Evolutionary conservation across 2,329 filamentous ascomycete genomes (phyloP).

Genomic region (Teratosphaeria pseudoeucalypti): DNA sequence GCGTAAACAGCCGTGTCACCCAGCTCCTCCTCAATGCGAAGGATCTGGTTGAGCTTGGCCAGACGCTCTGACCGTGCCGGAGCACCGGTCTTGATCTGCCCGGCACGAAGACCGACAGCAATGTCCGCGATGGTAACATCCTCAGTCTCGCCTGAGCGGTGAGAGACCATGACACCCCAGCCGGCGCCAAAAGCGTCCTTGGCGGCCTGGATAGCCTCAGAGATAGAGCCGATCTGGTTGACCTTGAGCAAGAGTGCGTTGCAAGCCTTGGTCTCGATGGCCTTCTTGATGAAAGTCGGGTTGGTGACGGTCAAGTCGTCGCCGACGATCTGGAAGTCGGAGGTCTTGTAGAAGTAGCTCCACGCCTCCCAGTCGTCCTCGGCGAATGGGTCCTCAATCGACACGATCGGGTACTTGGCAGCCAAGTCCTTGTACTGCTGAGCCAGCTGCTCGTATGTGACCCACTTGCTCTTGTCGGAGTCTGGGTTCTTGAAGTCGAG

Average conservation of each 20-base stretch:
- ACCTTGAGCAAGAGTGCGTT: slow-evolving; percentile 98
- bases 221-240: slow-evolving; percentile 99
- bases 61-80: slow-evolving; percentile 94
- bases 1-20: slow-evolving; percentile 85
- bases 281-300: slow-evolving; percentile 98
- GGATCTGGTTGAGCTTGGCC: slow-evolving; percentile 99
- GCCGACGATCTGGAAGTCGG: slow-evolving; percentile 95
- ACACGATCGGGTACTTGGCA: slow-evolving; percentile 96
- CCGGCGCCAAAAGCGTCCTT: slow-evolving; percentile 93
- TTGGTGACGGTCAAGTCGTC: slow-evolving; percentile 99
- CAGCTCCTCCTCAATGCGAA: slow-evolving; percentile 98
- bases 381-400: slow-evolving; percentile 97
- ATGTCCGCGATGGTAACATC: slow-evolving; percentile 99
- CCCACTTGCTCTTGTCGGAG: slow-evolving; percentile 90
- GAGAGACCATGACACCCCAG: slow-evolving; percentile 99
- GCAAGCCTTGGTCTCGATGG: slow-evolving; percentile 97
- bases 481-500: slow-evolving; percentile 99
- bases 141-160: slow-evolving; percentile 98
- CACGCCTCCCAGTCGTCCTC: slow-evolving; percentile 99
- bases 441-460: slow-evolving; percentile 96
- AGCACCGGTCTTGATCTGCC: slow-evolving; percentile 98
- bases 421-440: slow-evolving; percentile 77
- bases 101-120: slow-evolving; percentile 87
- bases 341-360: slow-evolving; percentile 99
- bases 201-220: slow-evolving; percentile 96